Base-by-base conservation (phyloP, 2,329 filamentous ascomycete genomes). In the Penicillium sp. region DNA sequence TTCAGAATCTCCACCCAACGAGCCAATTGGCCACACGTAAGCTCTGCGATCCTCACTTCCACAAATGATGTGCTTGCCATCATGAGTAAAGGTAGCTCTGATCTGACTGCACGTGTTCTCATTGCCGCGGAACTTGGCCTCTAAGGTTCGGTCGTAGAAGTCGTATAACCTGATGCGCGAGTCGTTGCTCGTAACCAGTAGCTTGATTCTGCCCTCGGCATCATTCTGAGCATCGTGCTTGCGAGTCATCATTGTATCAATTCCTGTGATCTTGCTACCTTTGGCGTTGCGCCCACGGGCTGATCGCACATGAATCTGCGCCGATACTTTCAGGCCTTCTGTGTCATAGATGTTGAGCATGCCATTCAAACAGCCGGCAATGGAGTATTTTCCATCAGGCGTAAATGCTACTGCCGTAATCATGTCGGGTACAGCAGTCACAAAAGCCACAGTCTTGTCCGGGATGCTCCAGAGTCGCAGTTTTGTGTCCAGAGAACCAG, bases 231-330 rank as follows among this genome's bases (percentile, higher is more conserved):
- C 72, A 45, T 80, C 73, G 16, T 77, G 73, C 2, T 77, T 75
- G 4, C 83, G 82, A 41, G 82, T 75, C 13, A 74, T 70, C 56
- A 86, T 83, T 0, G 89, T 87, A 63, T 92, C 84, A 45, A 99
- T 95, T 6, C 90, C 91, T 0, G 93, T 97, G 59, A 99, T 95
- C 67, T 99, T 99, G 74, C 90, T 95, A 5, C 92, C 92, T 67
- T 95, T 96, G 4, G 91, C 87, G 64, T 96, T 97, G 65, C 90
- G 91, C 2, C 93, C 92, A 51, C 91, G 81, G 0, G 89, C 89
- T 0, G 91, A 96, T 37, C 91, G 84, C n/a, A 96, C 91, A 58
- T 95, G 90, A 27, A 97, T 85, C 65, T 96, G 90, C 1, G 86
- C 87, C 57, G 88, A 81, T 45, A 86, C 82, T 63, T 89, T 93